phyloP scores from a whole-genome alignment of 2,329 filamentous ascomycete genomes.

The Aureobasidium musti region DNA sequence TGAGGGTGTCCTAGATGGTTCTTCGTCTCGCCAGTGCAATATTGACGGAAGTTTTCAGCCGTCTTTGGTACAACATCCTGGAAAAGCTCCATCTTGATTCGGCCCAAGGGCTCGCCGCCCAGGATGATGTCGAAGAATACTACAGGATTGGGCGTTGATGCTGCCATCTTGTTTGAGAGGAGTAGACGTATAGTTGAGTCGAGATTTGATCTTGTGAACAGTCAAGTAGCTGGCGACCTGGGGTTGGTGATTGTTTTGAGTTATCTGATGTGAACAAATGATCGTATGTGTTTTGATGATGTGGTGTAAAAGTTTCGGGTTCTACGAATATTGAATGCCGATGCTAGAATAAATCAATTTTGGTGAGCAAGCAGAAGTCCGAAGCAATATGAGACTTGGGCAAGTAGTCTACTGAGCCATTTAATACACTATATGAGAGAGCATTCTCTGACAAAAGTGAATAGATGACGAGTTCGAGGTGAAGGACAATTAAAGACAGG shows the following conservation, averaged over 20 bases:
- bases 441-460: neutral
- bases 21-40: constrained; percentile 92
- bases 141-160: constrained; percentile 46
- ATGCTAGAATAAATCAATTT: neutral
- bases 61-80: constrained; percentile 72
- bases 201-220: too few species aligned
- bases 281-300: neutral
- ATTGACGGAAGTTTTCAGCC: constrained; percentile 95
- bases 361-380: neutral
- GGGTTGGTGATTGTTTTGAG: too few species aligned
- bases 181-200: neutral
- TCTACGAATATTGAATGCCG: neutral
- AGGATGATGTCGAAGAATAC: constrained; percentile 79
- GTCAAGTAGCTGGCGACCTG: too few species aligned
- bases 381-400: too few species aligned
- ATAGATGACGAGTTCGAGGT: neutral
- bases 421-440: neutral
- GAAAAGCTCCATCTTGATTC: constrained; percentile 90
- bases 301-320: neutral
- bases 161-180: constrained; percentile 3
- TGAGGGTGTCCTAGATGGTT: constrained; percentile 74
- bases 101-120: constrained; percentile 81
- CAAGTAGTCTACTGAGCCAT: neutral
- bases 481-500: neutral
- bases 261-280: too few species aligned